phyloP scores from a whole-genome alignment of 352 stramenopile species.

The Pythium chondricola region DNA sequence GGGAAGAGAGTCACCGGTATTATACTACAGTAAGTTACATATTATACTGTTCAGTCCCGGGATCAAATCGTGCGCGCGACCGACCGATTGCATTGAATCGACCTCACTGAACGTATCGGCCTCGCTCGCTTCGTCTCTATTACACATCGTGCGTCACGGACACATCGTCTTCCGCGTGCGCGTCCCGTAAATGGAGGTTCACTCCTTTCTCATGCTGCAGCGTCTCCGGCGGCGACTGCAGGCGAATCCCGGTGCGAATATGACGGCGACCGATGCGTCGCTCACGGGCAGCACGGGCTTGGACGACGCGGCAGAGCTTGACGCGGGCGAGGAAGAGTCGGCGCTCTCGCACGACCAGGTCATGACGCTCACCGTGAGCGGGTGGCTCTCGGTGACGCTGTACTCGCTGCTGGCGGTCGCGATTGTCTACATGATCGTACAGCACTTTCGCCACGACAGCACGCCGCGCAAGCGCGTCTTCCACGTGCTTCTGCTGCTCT shows the following conservation, averaged over 20 bases:
- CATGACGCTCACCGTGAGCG: constrained; percentile 41
- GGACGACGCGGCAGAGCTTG: neutral
- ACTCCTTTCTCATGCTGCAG: too few species aligned
- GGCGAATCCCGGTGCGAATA: constrained; percentile 3
- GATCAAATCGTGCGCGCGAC: too few species aligned
- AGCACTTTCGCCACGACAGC: constrained; percentile 55
- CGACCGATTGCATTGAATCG: too few species aligned
- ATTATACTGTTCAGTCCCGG: too few species aligned
- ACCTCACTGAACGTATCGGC: neutral
- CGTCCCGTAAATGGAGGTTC: too few species aligned
- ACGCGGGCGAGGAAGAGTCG: neutral
- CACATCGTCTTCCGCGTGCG: too few species aligned
- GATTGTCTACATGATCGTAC: constrained; percentile 54
- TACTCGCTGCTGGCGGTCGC: constrained; percentile 52
- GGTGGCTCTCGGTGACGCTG: constrained; percentile 49
- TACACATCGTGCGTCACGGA: too few species aligned
- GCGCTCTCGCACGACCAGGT: constrained; percentile 33
- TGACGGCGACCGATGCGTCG: neutral
- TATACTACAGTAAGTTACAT: too few species aligned
- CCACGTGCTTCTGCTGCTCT: constrained; percentile 60
- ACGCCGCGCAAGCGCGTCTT: constrained; percentile 56
- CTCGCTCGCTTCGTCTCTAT: neutral
- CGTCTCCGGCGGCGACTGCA: constrained; percentile 17
- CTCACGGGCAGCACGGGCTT: neutral
- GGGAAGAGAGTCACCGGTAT: too few species aligned